Conservation (phyloP, 2,329 filamentous ascomycete species). For the Beauveria scarabaeidicola region DNA sequence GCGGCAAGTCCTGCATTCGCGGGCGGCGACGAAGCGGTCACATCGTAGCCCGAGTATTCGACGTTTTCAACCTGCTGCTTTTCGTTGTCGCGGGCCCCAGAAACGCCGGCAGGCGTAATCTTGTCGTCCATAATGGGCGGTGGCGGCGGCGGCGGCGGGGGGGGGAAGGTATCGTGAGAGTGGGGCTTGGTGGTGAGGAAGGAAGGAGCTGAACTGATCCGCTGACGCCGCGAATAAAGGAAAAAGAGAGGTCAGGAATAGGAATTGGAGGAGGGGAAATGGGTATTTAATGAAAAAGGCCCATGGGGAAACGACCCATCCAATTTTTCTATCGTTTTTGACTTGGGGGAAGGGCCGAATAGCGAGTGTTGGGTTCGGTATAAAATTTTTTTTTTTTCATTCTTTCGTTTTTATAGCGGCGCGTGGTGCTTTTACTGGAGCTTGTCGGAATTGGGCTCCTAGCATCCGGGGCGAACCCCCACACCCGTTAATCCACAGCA, state of each 20-base stretch:
- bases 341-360: constrained; percentile 3
- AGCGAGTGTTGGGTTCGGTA: not conserved
- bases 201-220: no score
- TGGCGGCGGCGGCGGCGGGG: not conserved
- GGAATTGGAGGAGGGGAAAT: not conserved
- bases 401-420: not conserved
- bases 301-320: not conserved
- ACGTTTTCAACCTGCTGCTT: constrained; percentile 9
- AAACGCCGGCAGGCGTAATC: constrained; percentile 4
- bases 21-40: not conserved
- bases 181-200: not conserved
- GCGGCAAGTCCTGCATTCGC: not conserved
- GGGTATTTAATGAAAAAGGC: not conserved
- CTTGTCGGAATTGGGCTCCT: not conserved
- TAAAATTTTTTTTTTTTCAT: not conserved
- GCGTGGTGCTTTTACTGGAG: not conserved
- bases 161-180: not conserved
- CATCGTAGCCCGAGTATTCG: not conserved
- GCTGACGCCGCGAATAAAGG: not conserved
- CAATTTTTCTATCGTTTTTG: not conserved
- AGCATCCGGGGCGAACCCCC: not conserved
- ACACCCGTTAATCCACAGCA: not conserved
- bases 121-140: constrained; percentile 6
- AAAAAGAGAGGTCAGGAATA: not conserved
- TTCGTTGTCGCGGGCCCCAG: not conserved